Percentiles rank a stretch among this genome's conserved stretches.
These are phyloP conservation scores for Casuarina glauca DNA, from an alignment of 306 rosid species.

Conservation along the genomic window DNA sequence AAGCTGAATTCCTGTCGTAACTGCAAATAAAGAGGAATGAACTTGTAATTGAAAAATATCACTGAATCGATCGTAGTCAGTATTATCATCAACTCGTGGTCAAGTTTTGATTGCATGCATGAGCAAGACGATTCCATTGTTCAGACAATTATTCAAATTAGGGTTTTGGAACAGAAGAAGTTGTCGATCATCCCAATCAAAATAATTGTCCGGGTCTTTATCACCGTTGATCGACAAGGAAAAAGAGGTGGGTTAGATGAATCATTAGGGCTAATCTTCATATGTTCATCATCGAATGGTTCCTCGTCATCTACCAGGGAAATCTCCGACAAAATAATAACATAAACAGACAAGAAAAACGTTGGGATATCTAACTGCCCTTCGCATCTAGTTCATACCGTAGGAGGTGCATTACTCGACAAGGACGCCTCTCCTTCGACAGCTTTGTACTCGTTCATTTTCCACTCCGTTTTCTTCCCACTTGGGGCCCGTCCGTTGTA, in stretches of 20 bases:
- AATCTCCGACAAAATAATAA: background rate
- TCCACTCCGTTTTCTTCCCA: slow-evolving; percentile 87
- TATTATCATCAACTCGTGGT: background rate
- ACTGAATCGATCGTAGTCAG: no score
- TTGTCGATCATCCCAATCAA: background rate
- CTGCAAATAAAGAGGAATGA: slow-evolving; percentile 37
- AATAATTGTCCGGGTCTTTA: no score
- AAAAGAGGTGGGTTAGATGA: background rate
- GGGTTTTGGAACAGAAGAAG: background rate
- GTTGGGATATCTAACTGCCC: no score
- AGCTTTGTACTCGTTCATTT: slow-evolving; percentile 87
- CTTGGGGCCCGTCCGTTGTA: slow-evolving; percentile 76
- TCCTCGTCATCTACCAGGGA: background rate
- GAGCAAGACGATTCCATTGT: background rate
- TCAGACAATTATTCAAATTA: no score
- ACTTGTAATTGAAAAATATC: background rate
- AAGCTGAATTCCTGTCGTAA: slow-evolving; percentile 73
- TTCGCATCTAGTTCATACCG: slow-evolving; percentile 14
- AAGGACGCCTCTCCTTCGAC: slow-evolving; percentile 32
- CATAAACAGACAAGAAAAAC: background rate
- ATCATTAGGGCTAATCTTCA: background rate
- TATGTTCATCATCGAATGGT: background rate
- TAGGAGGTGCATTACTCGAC: slow-evolving; percentile 20
- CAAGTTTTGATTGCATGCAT: slow-evolving; percentile 2
- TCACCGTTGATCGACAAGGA: no score